Evolutionary conservation across 78 protist genomes (phyloP).

Genomic region (Dictyostelium purpureum): DNA sequence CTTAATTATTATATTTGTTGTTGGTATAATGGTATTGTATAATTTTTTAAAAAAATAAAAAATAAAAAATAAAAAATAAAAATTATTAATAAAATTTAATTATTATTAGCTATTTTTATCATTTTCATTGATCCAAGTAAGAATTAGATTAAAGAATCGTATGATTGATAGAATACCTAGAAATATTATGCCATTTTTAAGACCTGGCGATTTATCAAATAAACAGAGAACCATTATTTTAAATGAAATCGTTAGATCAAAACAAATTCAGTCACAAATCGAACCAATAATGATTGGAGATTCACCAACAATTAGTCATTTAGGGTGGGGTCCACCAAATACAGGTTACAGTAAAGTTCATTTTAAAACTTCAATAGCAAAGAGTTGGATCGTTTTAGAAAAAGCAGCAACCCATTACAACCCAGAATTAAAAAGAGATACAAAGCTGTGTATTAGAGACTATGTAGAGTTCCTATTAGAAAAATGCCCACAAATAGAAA

Average conservation of each 20-base stretch:
- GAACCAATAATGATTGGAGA: constrained; percentile 34
- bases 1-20: constrained; percentile 23
- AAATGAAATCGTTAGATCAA: constrained; percentile 75
- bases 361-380: constrained; percentile 80
- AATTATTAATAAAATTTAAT: background rate
- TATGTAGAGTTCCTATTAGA: constrained; percentile 46
- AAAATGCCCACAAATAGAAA: constrained; percentile 23
- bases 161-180: constrained; percentile 79
- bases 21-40: background rate
- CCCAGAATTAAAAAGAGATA: constrained; percentile 13
- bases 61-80: background rate
- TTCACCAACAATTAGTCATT: constrained; percentile 49
- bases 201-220: constrained; percentile 83
- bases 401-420: constrained; percentile 60
- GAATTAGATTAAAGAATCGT: constrained; percentile 37
- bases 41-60: background rate
- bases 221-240: constrained; percentile 74
- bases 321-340: constrained; percentile 78
- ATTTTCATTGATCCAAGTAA: constrained; percentile 32
- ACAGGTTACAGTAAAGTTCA: constrained; percentile 71
- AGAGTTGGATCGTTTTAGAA: constrained; percentile 57
- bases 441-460: constrained; percentile 55
- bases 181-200: constrained; percentile 80
- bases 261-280: constrained; percentile 43
- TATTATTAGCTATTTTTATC: constrained; percentile 19